Evolutionary conservation across 306 rosid species (phyloP).

Genomic region (Malus domestica): ASM211411v1 NC_041797.1:2479001-2479500

Average conservation of each 20-base stretch:
- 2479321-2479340: not conserved
- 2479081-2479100: not conserved
- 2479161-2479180: conserved; percentile 57
- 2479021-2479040: conserved; percentile 57
- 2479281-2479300: conserved; percentile 22
- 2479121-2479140: conserved; percentile 35
- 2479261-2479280: conserved; percentile 14
- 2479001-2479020: conserved; percentile 10
- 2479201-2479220: conserved; percentile 47
- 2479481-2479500: too few relatives aligned
- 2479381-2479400: too few relatives aligned
- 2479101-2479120: conserved; percentile 18
- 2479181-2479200: conserved; percentile 47
- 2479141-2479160: conserved; percentile 31
- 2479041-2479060: conserved; percentile 75
- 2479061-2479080: conserved; percentile 28
- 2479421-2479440: too few relatives aligned
- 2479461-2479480: too few relatives aligned
- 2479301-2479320: not conserved
- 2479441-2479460: too few relatives aligned
- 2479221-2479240: conserved; percentile 6
- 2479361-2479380: too few relatives aligned
- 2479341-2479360: too few relatives aligned
- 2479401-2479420: too few relatives aligned
- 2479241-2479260: conserved; percentile 21